Conservation (phyloP, 1,139 yeast genomes). For the Geotrichum candidum region DNA sequence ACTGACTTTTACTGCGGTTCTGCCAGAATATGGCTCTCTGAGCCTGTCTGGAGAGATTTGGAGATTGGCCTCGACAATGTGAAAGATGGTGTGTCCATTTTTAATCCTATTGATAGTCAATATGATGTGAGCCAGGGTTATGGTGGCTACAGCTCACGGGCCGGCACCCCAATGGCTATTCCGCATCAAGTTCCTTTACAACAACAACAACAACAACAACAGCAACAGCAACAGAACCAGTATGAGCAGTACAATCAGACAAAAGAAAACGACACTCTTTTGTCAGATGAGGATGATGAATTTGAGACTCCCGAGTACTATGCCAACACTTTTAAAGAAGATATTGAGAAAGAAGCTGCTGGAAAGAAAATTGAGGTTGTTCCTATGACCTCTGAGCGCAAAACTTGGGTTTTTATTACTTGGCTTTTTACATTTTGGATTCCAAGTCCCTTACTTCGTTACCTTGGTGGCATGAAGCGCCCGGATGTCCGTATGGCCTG, state of each 20-base stretch:
- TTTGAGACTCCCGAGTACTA: slow-evolving; percentile 25
- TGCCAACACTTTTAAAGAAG: slow-evolving; percentile 25
- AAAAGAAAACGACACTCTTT: neutral
- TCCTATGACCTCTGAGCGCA: slow-evolving; percentile 31
- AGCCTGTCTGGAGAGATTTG: slow-evolving; percentile 35
- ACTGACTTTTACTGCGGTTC: slow-evolving; percentile 35
- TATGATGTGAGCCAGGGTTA: slow-evolving; percentile 29
- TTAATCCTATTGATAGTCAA: slow-evolving; percentile 19
- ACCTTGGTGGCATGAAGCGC: slow-evolving; percentile 32
- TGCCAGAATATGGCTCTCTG: slow-evolving; percentile 36
- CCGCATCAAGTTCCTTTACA: neutral
- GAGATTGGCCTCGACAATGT: slow-evolving; percentile 31
- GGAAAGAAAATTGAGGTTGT: slow-evolving; percentile 26
- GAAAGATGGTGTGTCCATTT: slow-evolving; percentile 16
- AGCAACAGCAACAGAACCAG: neutral
- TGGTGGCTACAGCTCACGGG: slow-evolving; percentile 21
- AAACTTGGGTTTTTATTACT: slow-evolving; percentile 37
- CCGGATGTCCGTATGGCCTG: slow-evolving; percentile 40
- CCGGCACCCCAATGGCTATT: neutral
- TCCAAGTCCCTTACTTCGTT: slow-evolving; percentile 34
- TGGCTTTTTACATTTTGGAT: slow-evolving; percentile 38
- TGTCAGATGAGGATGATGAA: slow-evolving; percentile 21
- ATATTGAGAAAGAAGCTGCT: slow-evolving; percentile 22
- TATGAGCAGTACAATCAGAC: neutral
- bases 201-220: neutral